These are phyloP conservation scores for Gymnopus androsaceus DNA, from an alignment of 1,284 basidiomycete species.

Conservation along the genomic window DNA sequence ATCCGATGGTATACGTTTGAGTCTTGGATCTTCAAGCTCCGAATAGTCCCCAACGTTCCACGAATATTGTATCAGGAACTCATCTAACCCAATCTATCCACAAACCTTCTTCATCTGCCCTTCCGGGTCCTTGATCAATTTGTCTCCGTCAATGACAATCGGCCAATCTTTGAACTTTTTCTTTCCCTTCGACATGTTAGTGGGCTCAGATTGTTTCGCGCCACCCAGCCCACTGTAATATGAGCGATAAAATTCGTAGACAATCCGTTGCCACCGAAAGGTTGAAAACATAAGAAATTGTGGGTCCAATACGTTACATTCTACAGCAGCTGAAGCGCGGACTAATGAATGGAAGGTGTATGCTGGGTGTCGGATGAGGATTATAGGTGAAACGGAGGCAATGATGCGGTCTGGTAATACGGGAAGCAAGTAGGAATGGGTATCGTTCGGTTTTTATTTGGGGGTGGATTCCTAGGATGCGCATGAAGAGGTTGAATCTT, in stretches of 20 bases:
- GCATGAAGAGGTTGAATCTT: no score
- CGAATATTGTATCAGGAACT: constrained; percentile 3
- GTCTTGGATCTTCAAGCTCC: no score
- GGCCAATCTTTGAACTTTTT: neutral
- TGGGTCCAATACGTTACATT: constrained; percentile 3
- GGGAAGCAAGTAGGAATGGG: constrained; percentile 9
- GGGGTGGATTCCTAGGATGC: no score
- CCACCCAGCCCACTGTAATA: no score
- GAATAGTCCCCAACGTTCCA: no score
- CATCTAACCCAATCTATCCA: constrained; percentile 6
- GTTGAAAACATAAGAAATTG: constrained; percentile 5
- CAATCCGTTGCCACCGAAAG: neutral
- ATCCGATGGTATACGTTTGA: no score
- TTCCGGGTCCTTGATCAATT: neutral
- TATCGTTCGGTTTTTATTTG: no score
- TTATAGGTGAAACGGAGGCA: constrained; percentile 1
- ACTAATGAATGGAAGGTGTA: neutral
- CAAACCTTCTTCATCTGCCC: constrained; percentile 14
- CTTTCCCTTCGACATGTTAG: no score
- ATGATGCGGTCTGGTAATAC: constrained; percentile 12
- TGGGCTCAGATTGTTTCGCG: no score
- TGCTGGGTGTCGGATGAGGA: constrained; percentile 13
- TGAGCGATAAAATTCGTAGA: constrained; percentile 7
- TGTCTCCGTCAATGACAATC: constrained; percentile 13
- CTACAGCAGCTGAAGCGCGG: neutral